Conservation (phyloP, 352 stramenopile genomes). For the Phytophthora megakarya region DNA sequence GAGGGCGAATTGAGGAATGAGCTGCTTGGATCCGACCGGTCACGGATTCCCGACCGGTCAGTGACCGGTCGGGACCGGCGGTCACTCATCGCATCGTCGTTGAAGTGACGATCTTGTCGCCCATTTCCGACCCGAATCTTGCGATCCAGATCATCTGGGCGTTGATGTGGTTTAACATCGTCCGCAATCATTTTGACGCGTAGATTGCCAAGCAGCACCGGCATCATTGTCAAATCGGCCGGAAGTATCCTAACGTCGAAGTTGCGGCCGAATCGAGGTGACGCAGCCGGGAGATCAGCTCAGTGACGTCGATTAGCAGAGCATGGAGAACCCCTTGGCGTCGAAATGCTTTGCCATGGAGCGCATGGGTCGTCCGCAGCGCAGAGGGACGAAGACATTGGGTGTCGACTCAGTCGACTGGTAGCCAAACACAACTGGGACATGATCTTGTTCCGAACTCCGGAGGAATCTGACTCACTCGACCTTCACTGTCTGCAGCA, state of each 20-base stretch:
- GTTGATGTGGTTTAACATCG: not conserved
- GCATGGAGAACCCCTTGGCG: not conserved
- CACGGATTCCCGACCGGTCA: not conserved
- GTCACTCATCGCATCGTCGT: not conserved
- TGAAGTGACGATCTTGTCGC: conserved; percentile 5
- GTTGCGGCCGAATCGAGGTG: not conserved
- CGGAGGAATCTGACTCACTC: not conserved
- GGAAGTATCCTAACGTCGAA: not conserved
- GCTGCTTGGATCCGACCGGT: conserved; percentile 6
- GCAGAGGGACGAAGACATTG: conserved; percentile 13
- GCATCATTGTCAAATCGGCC: not conserved
- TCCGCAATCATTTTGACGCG: not conserved
- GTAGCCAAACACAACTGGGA: conserved; percentile 10
- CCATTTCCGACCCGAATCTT: conserved; percentile 9
- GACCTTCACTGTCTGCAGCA: not conserved
- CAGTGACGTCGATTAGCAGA: conserved; percentile 8
- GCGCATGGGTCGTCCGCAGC: conserved; percentile 1
- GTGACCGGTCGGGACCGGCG: not conserved
- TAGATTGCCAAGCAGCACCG: not conserved
- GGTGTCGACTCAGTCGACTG: conserved; percentile 3
- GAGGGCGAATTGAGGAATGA: conserved; percentile 26
- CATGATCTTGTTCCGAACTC: conserved; percentile 5
- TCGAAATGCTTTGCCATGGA: conserved; percentile 12
- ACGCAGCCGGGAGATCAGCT: conserved; percentile 1
- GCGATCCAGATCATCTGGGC: not conserved